Evolutionary conservation across 352 stramenopile species (phyloP).

Genomic region (Peronospora farinosa): DNA sequence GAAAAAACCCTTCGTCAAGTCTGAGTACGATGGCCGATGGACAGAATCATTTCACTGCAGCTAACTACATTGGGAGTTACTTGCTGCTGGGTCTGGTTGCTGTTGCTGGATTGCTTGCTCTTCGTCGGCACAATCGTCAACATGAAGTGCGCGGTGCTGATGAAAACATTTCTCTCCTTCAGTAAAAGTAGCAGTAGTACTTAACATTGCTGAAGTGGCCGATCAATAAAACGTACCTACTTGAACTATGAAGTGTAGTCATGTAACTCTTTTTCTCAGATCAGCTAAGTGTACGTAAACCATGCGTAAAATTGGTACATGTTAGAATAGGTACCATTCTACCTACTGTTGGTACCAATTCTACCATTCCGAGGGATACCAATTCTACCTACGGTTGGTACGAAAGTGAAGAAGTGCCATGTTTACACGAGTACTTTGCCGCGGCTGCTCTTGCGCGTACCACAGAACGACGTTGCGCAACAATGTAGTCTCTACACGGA

Average conservation of each 20-base stretch:
- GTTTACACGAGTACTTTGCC: slow-evolving; percentile 23
- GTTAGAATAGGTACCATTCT: not conserved
- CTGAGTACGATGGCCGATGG: slow-evolving; percentile 13
- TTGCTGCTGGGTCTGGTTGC: slow-evolving; percentile 54
- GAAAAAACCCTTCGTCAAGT: slow-evolving; percentile 17
- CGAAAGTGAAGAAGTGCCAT: slow-evolving; percentile 6
- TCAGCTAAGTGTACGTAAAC: no score
- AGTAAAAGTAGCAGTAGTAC: slow-evolving; percentile 9
- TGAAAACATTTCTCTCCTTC: slow-evolving; percentile 27
- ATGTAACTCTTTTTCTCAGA: not conserved
- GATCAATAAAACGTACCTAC: slow-evolving; percentile 9
- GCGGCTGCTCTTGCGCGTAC: slow-evolving; percentile 15
- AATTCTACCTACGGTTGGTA: not conserved
- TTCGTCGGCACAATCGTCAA: slow-evolving; percentile 36
- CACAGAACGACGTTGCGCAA: slow-evolving; percentile 3
- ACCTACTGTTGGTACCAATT: not conserved
- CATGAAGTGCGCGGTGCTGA: slow-evolving; percentile 5
- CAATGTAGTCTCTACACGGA: not conserved
- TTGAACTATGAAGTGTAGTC: not conserved
- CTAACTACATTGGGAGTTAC: slow-evolving; percentile 50
- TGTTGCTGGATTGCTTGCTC: slow-evolving; percentile 39
- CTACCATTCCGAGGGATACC: no score
- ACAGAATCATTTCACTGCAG: slow-evolving; percentile 13
- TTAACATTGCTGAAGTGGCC: not conserved
- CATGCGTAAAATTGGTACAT: no score